Percentiles rank a stretch among this genome's conserved stretches.
Conservation (phyloP, 257 asterid species). For the Cordia subcordata region DNA sequence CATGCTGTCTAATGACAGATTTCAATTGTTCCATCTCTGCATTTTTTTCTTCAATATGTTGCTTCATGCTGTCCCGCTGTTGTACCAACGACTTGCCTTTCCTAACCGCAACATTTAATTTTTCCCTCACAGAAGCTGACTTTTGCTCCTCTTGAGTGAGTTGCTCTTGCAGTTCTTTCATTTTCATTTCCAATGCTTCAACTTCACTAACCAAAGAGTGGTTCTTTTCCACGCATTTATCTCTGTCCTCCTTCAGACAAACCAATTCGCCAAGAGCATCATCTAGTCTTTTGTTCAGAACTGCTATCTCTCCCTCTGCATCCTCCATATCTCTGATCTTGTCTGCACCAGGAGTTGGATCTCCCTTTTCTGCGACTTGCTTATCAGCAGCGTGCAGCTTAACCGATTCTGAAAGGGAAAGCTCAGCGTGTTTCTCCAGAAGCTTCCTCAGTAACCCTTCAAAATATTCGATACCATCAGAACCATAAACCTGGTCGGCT, state of each 20-base stretch:
- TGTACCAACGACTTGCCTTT: constrained; percentile 94
- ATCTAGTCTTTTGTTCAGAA: constrained; percentile 35
- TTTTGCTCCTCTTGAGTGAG: constrained; percentile 76
- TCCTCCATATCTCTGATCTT: constrained; percentile 29
- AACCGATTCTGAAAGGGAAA: constrained; percentile 33
- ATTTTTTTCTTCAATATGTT: constrained; percentile 61
- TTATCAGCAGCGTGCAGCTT: constrained; percentile 34
- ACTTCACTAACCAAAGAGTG: constrained; percentile 49
- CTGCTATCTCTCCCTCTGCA: constrained; percentile 34
- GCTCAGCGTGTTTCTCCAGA: constrained; percentile 46
- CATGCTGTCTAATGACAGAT: constrained; percentile 39
- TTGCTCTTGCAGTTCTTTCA: constrained; percentile 60
- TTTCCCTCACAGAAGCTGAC: constrained; percentile 79
- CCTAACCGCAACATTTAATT: constrained; percentile 81
- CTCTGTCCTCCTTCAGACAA: constrained; percentile 70
- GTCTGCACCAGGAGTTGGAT: constrained; percentile 23
- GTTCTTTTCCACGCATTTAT: constrained; percentile 30
- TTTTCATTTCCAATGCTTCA: constrained; percentile 50
- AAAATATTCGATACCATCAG: constrained; percentile 41
- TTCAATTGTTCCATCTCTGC: constrained; percentile 60
- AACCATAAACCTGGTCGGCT: constrained; percentile 41
- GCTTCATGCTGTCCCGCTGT: constrained; percentile 82
- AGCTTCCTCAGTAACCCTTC: constrained; percentile 62
- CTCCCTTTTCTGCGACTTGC: constrained; percentile 30
- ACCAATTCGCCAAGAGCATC: constrained; percentile 42